Evolutionary conservation across 768 basidiomycete species (phyloP).

Genomic region (Lactarius hatsudake): DNA sequence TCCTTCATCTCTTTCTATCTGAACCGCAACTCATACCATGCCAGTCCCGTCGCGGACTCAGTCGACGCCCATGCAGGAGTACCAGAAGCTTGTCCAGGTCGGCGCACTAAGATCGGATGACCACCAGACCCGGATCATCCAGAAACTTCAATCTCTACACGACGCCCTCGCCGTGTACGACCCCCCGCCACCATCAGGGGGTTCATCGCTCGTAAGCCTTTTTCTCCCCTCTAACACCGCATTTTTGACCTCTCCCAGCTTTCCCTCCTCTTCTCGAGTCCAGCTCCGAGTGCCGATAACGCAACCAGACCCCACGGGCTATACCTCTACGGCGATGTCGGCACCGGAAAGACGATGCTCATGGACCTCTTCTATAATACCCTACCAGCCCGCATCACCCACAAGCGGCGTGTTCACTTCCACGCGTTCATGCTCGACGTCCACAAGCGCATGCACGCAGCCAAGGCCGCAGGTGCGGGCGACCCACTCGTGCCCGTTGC

Average conservation of each 20-base stretch:
- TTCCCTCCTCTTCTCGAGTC: conserved; percentile 20
- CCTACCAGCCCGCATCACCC: conserved; percentile 60
- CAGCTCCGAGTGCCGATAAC: conserved; percentile 26
- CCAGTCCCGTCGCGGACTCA: neutral
- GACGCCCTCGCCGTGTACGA: conserved; percentile 65
- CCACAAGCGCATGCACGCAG: conserved; percentile 85
- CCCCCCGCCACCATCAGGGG: conserved; percentile 46
- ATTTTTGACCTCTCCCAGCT: conserved; percentile 1
- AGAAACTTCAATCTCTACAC: conserved; percentile 78
- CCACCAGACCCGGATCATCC: conserved; percentile 82
- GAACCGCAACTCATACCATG: neutral
- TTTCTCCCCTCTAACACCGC: conserved; percentile 4
- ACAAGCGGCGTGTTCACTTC: conserved; percentile 91
- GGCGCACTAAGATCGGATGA: conserved; percentile 69
- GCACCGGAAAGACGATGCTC: conserved; percentile 97
- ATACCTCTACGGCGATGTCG: conserved; percentile 95
- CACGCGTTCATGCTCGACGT: conserved; percentile 99
- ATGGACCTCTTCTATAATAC: conserved; percentile 97
- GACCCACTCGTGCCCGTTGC: conserved; percentile 90
- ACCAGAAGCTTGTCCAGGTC: conserved; percentile 47
- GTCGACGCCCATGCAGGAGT: conserved; percentile 37
- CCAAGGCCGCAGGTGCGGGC: conserved; percentile 64
- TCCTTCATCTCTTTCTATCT: neutral
- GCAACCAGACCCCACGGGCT: conserved; percentile 58
- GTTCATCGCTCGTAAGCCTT: conserved; percentile 36